Percentiles rank a stretch among this genome's conserved stretches.
These are phyloP conservation scores for Aquanectria penicillioides DNA, from an alignment of 2,329 filamentous ascomycete genomes.

Conservation along the genomic window DNA sequence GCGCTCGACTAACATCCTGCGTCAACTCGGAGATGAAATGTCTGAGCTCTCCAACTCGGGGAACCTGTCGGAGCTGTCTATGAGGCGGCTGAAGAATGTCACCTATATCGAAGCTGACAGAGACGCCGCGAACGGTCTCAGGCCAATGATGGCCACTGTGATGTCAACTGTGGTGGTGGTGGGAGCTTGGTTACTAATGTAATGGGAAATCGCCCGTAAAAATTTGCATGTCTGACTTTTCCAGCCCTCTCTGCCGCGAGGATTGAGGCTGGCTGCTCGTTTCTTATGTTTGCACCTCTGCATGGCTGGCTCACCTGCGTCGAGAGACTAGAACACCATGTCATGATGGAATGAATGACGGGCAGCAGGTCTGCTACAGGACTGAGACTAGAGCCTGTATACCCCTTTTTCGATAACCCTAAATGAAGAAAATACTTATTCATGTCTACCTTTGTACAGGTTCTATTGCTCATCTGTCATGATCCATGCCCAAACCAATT, in stretches of 20 bases:
- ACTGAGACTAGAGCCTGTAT: constrained; percentile 31
- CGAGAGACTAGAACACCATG: constrained; percentile 17
- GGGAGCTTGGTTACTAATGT: constrained; percentile 31
- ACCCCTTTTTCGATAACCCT: constrained; percentile 34
- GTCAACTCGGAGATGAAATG: constrained; percentile 61
- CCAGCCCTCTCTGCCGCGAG: constrained; percentile 19
- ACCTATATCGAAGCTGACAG: constrained; percentile 48
- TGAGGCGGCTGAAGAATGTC: constrained; percentile 46
- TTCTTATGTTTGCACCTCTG: constrained; percentile 5
- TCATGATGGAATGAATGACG: constrained; percentile 26
- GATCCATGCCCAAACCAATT: constrained; percentile 29
- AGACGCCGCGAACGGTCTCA: constrained; percentile 35
- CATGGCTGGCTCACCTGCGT: background rate
- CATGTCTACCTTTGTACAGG: constrained; percentile 36
- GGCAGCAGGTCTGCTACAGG: constrained; percentile 13
- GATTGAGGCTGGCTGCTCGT: constrained; percentile 29
- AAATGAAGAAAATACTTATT: constrained; percentile 38
- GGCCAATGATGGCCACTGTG: constrained; percentile 26
- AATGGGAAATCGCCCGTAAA: background rate
- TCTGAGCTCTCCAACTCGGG: constrained; percentile 57
- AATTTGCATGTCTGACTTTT: background rate
- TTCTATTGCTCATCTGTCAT: constrained; percentile 38
- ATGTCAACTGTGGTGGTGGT: constrained; percentile 20
- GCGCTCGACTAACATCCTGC: constrained; percentile 68
- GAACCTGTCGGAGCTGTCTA: constrained; percentile 46